Evolutionary conservation across 345 rosid genomes (phyloP).

Genomic region (Gossypioides kirkii): DNA sequence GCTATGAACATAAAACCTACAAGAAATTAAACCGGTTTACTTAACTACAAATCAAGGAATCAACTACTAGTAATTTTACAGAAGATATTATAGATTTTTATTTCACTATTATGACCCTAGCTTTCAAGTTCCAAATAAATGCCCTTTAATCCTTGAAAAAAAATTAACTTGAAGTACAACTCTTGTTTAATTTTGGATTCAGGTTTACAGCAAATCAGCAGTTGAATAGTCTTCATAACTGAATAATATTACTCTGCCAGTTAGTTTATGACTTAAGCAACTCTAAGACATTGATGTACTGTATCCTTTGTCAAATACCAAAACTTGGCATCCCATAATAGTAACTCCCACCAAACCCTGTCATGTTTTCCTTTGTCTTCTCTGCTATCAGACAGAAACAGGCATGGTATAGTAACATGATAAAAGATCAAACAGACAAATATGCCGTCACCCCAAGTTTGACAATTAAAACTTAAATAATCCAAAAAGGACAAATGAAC

Average conservation of each 20-base stretch:
- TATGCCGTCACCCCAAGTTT: slow-evolving; percentile 1
- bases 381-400: slow-evolving; percentile 12
- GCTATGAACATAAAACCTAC: background rate
- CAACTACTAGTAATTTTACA: background rate
- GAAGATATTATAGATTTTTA: background rate
- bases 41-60: background rate
- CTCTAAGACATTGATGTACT: slow-evolving; percentile 2
- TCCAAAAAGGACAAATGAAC: slow-evolving; percentile 6
- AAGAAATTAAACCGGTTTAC: background rate
- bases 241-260: background rate
- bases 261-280: background rate
- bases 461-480: slow-evolving; percentile 1
- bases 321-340: slow-evolving; percentile 23
- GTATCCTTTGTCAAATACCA: slow-evolving; percentile 20
- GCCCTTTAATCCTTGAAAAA: background rate
- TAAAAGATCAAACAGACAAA: background rate
- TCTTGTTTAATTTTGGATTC: background rate
- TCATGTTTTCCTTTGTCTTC: slow-evolving; percentile 3
- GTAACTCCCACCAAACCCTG: slow-evolving; percentile 14
- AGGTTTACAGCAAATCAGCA: background rate
- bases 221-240: background rate
- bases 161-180: background rate
- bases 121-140: background rate
- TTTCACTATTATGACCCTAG: background rate
- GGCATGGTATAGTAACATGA: background rate